Evolutionary conservation across 225 moss, liverwort and hornwort species (phyloP).

Genomic region (Pleurozium schreberi): DNA sequence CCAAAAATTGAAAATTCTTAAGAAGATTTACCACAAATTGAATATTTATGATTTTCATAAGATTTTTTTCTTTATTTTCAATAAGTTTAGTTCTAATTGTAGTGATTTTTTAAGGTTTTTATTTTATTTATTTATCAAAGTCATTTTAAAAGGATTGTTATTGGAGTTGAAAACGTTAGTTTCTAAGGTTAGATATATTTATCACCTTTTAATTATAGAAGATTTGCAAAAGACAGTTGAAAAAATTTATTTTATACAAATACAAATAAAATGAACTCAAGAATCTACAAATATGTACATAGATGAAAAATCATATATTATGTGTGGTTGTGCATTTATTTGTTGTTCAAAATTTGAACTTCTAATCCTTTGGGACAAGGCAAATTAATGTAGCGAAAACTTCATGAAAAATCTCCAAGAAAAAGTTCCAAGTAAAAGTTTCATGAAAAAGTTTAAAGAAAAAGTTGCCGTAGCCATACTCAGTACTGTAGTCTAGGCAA

Average conservation of each 20-base stretch:
- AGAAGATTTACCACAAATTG: not conserved
- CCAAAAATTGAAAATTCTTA: not conserved
- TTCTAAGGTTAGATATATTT: fast-evolving
- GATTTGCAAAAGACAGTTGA: not conserved
- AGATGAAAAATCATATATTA: not conserved
- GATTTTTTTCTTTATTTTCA: not conserved
- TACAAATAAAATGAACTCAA: not conserved
- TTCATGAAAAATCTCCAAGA: too few relatives aligned
- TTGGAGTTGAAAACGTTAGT: fast-evolving
- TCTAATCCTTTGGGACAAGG: too few relatives aligned
- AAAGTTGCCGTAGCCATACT: not conserved
- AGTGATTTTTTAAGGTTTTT: not conserved
- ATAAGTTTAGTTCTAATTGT: not conserved
- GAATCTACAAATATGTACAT: not conserved
- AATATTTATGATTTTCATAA: not conserved
- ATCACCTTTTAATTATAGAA: fast-evolving
- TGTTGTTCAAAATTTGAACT: not conserved
- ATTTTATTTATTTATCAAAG: not conserved
- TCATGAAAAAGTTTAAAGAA: too few relatives aligned
- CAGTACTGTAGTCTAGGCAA: too few relatives aligned
- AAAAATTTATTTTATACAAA: not conserved
- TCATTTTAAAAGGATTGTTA: not conserved
- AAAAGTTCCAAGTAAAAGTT: too few relatives aligned
- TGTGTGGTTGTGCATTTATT: not conserved
- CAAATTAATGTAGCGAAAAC: too few relatives aligned